Evolutionary conservation across 129 eudicot species (phyloP), one percentile per base, ranked within the genome.

Genomic region (Pseudognaphalium luteoalbum): DNA sequence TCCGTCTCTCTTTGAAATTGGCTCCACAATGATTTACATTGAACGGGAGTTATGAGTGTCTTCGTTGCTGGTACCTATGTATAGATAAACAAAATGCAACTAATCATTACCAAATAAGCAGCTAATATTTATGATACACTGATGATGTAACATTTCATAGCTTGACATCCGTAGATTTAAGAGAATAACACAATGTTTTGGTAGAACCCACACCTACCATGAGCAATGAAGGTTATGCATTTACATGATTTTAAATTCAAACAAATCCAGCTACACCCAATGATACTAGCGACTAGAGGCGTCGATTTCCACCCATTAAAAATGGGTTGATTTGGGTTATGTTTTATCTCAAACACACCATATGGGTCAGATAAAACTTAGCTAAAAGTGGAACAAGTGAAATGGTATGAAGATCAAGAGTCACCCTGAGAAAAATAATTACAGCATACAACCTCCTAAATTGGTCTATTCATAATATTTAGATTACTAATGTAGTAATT

Each of bases 1-100:
- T 91, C 99, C 0, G 97, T 95, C 86, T 95, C 99, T 19, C 88
- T 71, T 74, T 83, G 92, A 70, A 95, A 95, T 77, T 95, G 97
- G 76, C 92, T 86, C 99, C 99, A 95, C 64, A 95, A 72, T 54
- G 94, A 85, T 85, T 95, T 95, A 81, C 99, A 95, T 72, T 95
- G 95, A 52, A 89, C 96, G 3, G 99, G 99, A 68, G 97, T 89
- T 15, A 95, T 70, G 77, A 91, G 87, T 79, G 97, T 95, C 66
- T 91, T 95, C 42, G 96, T 81, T 28, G 95, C 81, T 47, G 99
- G 95, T 78, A 95, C 90, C 99, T 95, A 78, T 2, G 44, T 25
- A 67, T 17, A 63, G 41, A 44, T 54, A 72, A 58, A 35, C 9
- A 72, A 11, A 52, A 39, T 29, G 66, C 51, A 57, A 39, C 42